Evolutionary conservation across 2,329 filamentous ascomycete species (phyloP).

Genomic region (Endoconidiophora polonica): DNA sequence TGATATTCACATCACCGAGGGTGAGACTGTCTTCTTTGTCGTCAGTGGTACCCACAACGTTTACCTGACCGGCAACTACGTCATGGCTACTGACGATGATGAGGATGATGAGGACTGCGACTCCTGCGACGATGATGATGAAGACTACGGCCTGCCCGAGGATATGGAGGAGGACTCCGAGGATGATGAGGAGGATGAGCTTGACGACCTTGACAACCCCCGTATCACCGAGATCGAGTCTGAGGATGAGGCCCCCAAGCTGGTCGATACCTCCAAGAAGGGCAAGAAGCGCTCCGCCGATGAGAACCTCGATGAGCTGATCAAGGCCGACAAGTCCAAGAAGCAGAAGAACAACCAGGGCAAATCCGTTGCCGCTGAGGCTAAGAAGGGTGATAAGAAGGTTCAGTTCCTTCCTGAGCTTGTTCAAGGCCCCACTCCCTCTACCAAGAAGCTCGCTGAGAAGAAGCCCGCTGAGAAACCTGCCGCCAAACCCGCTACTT

Average conservation of each 20-base stretch:
- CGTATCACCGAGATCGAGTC: slow-evolving; percentile 71
- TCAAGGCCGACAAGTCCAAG: slow-evolving; percentile 70
- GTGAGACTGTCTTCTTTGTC: slow-evolving; percentile 83
- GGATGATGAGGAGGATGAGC: slow-evolving; percentile 57
- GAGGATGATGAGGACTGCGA: slow-evolving; percentile 38
- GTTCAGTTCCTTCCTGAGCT: slow-evolving; percentile 98
- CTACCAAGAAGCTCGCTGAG: slow-evolving; percentile 43
- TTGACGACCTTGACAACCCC: slow-evolving; percentile 62
- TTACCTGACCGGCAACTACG: slow-evolving; percentile 91
- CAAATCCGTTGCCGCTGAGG: slow-evolving; percentile 52
- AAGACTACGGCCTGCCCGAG: slow-evolving; percentile 68
- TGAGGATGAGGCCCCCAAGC: slow-evolving; percentile 54
- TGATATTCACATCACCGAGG: slow-evolving; percentile 78
- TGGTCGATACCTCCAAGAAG: slow-evolving; percentile 39
- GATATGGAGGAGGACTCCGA: slow-evolving; percentile 47
- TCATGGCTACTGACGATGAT: slow-evolving; percentile 53
- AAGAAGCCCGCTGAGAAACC: slow-evolving; percentile 77
- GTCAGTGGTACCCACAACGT: slow-evolving; percentile 80
- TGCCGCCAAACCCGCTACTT: slow-evolving; percentile 19
- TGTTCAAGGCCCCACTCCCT: slow-evolving; percentile 81
- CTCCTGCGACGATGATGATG: slow-evolving; percentile 39
- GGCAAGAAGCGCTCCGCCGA: slow-evolving; percentile 88
- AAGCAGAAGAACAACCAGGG: slow-evolving; percentile 98
- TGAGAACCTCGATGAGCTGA: slow-evolving; percentile 66
- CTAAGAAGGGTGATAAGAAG: slow-evolving; percentile 67